These are phyloP conservation scores for Speleostelium caveatum DNA, from an alignment of 78 protist species.

Conservation along the genomic window DNA sequence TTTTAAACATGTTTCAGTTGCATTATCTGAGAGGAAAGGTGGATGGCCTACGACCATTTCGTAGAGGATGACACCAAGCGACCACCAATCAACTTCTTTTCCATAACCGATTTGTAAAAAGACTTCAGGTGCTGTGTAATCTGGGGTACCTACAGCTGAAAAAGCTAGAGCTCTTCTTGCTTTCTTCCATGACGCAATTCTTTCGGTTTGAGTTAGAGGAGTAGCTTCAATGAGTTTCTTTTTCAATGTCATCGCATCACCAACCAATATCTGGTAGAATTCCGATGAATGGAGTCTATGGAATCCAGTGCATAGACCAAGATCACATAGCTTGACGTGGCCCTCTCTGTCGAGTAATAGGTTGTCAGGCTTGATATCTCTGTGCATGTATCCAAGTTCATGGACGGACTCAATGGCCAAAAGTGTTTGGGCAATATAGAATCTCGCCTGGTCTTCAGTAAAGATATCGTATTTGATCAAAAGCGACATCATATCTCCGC, in stretches of 20 bases:
- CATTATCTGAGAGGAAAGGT: conserved; percentile 87
- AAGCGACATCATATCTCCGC: conserved; percentile 92
- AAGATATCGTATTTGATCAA: conserved; percentile 85
- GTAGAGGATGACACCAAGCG: conserved; percentile 90
- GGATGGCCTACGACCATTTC: conserved; percentile 91
- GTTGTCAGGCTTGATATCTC: conserved; percentile 85
- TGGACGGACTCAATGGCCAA: conserved; percentile 91
- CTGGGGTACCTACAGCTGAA: conserved; percentile 93
- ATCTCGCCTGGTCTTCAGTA: conserved; percentile 83
- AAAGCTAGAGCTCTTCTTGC: conserved; percentile 82
- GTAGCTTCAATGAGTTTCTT: conserved; percentile 48
- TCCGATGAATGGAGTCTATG: conserved; percentile 75
- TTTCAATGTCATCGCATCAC: conserved; percentile 72
- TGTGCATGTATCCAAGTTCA: conserved; percentile 84
- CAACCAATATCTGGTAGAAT: conserved; percentile 70
- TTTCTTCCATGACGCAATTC: conserved; percentile 80
- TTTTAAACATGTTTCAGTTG: conserved; percentile 85
- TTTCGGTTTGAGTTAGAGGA: conserved; percentile 62
- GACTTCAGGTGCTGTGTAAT: conserved; percentile 96
- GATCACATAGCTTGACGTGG: conserved; percentile 74
- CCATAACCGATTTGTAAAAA: conserved; percentile 87
- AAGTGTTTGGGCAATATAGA: conserved; percentile 91
- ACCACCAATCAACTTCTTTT: conserved; percentile 95
- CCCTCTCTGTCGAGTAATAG: conserved; percentile 70
- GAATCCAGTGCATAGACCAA: conserved; percentile 81